Conservation (phyloP, 345 rosid genomes). For the Brassica nigra region DNA sequence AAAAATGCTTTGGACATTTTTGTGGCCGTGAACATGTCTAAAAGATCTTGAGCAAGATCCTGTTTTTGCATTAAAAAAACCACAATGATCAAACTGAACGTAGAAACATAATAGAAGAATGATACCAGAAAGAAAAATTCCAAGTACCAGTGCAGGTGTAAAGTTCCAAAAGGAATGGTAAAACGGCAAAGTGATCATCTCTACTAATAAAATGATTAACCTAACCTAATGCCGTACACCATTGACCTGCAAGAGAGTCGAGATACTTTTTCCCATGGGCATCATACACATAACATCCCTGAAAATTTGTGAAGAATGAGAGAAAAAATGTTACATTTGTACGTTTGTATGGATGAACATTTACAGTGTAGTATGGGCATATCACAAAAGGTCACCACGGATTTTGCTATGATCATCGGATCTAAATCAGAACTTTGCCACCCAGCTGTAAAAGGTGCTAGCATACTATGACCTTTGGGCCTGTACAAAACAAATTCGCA, state of each 20-base stretch:
- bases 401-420: constrained; percentile 78
- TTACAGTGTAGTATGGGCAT: neutral
- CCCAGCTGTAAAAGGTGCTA: constrained; percentile 97
- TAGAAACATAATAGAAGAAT: neutral
- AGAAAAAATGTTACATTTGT: neutral
- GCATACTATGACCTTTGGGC: constrained; percentile 80
- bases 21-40: constrained; percentile 74
- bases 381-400: constrained; percentile 44
- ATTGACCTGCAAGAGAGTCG: constrained; percentile 91
- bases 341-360: neutral
- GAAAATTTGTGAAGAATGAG: neutral
- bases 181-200: constrained; percentile 61
- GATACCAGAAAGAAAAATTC: neutral
- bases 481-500: constrained; percentile 40
- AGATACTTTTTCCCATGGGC: constrained; percentile 77
- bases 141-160: constrained; percentile 82
- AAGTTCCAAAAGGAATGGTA: constrained; percentile 98
- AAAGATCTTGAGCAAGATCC: constrained; percentile 93
- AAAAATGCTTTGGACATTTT: constrained; percentile 91
- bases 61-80: constrained; percentile 36
- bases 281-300: constrained; percentile 92
- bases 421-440: constrained; percentile 77
- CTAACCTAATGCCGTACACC: constrained; percentile 92
- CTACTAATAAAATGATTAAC: neutral
- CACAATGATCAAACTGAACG: neutral